phyloP scores from a whole-genome alignment of 257 asterid genomes.

The Solanum peruvianum region DNA sequence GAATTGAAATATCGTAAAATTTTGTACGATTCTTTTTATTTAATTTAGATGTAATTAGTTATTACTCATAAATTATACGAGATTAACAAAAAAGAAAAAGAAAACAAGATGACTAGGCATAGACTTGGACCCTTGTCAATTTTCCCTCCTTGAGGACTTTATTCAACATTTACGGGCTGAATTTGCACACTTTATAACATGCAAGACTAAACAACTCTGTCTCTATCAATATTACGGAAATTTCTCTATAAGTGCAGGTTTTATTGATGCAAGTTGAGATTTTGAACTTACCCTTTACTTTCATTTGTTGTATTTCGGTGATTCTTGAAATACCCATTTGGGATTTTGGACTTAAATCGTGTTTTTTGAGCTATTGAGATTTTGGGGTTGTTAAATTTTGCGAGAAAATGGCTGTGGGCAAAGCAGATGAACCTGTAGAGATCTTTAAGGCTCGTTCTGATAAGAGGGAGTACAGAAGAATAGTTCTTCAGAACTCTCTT shows the following conservation, averaged over 20 bases:
- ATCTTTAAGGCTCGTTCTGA: slow-evolving; percentile 82
- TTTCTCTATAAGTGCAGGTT: not conserved
- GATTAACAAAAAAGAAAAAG: too few relatives aligned
- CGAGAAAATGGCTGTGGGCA: slow-evolving; percentile 38
- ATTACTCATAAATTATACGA: too few relatives aligned
- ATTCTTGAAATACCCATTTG: not conserved
- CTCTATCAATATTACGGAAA: not conserved
- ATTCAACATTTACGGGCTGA: not conserved
- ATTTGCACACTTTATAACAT: not conserved
- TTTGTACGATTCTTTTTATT: rapidly evolving
- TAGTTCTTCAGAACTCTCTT: slow-evolving; percentile 59
- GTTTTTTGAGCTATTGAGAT: not conserved
- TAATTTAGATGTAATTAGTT: not conserved
- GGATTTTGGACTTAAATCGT: not conserved
- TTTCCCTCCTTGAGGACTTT: not conserved
- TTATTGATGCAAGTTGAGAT: not conserved
- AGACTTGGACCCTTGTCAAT: not conserved
- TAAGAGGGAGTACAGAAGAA: slow-evolving; percentile 62
- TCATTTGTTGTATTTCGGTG: not conserved
- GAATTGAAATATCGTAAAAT: not conserved
- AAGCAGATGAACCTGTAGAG: slow-evolving; percentile 24
- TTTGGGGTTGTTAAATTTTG: not conserved
- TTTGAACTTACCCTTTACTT: not conserved
- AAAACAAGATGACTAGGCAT: not conserved
- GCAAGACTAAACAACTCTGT: not conserved